A percentile compares a stretch with the other conserved stretches of the same genome.
Conservation (phyloP, 1,139 yeast genomes). For the Debaryomyces subglobosus region DNA sequence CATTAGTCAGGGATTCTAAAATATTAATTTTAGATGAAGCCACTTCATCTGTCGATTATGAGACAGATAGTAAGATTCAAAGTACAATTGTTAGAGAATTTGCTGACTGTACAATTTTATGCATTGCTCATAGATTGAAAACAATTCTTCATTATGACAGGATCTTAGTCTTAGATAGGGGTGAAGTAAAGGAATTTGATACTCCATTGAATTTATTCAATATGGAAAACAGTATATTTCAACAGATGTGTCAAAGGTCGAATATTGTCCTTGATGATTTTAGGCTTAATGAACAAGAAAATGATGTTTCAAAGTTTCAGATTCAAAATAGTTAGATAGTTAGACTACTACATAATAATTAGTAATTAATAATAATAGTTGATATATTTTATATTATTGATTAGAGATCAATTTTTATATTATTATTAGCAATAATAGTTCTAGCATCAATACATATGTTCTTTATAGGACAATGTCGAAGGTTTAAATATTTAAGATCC, state of each 20-base stretch:
- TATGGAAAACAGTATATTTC: constrained; percentile 27
- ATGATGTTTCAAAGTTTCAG: not conserved
- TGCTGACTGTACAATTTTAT: constrained; percentile 65
- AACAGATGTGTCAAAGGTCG: constrained; percentile 60
- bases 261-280: constrained; percentile 38
- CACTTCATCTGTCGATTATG: constrained; percentile 80
- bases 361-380: not conserved
- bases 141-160: constrained; percentile 69
- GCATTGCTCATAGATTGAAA: constrained; percentile 78
- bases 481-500: constrained; percentile 3
- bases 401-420: not conserved
- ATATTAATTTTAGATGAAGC: constrained; percentile 80
- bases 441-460: not conserved
- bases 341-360: not conserved
- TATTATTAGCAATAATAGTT: not conserved
- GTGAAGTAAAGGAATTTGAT: constrained; percentile 63
- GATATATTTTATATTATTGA: not conserved
- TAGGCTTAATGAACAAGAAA: not conserved
- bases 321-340: not conserved
- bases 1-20: constrained; percentile 68
- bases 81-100: constrained; percentile 64
- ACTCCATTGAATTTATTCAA: constrained; percentile 50
- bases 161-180: constrained; percentile 67
- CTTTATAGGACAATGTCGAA: not conserved
- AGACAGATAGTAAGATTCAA: constrained; percentile 74